phyloP scores from a whole-genome alignment of 441 rosid species.

The Omphalea diandra region DNA sequence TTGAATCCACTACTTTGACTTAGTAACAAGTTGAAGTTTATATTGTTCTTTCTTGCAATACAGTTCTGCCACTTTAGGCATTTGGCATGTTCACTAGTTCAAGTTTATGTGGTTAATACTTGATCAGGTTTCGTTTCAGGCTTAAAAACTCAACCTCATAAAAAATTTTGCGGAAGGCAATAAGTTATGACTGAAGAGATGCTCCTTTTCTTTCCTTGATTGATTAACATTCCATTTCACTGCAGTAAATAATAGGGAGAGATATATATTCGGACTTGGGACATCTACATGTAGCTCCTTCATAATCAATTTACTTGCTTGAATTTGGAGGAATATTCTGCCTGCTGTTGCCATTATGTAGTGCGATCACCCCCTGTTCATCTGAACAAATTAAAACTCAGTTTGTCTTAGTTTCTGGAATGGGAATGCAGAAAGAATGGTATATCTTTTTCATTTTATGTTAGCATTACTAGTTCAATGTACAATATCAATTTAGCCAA shows the following conservation, averaged over 20 bases:
- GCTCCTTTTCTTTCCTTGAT: too few relatives aligned
- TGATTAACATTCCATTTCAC: too few relatives aligned
- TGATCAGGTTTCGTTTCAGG: neutral
- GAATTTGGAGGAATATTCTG: conserved; percentile 6
- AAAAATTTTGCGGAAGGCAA: neutral
- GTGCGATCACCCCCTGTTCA: neutral
- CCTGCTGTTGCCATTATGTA: neutral
- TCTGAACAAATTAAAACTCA: neutral
- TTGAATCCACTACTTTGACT: neutral
- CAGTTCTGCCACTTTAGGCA: neutral
- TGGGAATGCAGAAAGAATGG: neutral
- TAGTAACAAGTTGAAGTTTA: neutral
- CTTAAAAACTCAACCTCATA: neutral
- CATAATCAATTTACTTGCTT: neutral
- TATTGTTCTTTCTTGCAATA: neutral
- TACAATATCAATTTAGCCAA: neutral
- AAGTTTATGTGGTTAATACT: neutral
- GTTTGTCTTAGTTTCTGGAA: neutral
- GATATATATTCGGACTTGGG: neutral
- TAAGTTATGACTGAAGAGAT: neutral
- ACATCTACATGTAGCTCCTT: neutral
- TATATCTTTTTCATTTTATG: neutral
- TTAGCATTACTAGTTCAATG: neutral
- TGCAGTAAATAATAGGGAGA: too few relatives aligned
- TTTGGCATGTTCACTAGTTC: neutral